A percentile compares a stretch with the other conserved stretches of the same genome.
Conservation (phyloP, 108 stramenopile genomes). For the Poteriospumella lacustris region DNA sequence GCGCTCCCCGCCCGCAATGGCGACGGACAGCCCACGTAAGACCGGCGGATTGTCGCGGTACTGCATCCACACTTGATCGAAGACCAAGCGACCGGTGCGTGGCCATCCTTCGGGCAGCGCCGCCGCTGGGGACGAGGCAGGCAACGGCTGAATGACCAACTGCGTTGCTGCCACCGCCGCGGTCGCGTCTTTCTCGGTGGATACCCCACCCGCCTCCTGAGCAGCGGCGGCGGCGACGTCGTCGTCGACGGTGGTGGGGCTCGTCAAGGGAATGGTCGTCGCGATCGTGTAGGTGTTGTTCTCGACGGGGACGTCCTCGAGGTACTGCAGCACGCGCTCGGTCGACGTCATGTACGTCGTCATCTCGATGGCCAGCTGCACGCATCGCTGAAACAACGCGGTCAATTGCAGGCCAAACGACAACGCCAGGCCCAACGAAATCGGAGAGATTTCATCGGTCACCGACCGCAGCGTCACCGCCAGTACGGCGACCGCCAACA, state of each 20-base stretch:
- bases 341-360: neutral
- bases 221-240: neutral
- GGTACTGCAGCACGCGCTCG: constrained; percentile 16
- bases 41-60: constrained; percentile 32
- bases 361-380: constrained; percentile 20
- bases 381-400: constrained; percentile 27
- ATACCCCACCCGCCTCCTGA: neutral
- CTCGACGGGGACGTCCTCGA: neutral
- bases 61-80: constrained; percentile 25
- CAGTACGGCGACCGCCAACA: neutral
- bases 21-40: constrained; percentile 38
- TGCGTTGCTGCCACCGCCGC: too few relatives aligned
- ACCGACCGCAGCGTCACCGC: neutral
- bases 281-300: neutral
- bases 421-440: constrained; percentile 14
- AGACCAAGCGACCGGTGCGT: neutral
- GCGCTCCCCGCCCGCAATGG: constrained; percentile 37
- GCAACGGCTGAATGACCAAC: too few relatives aligned
- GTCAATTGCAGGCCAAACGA: constrained; percentile 12
- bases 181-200: neutral
- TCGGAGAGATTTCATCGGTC: neutral
- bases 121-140: too few relatives aligned
- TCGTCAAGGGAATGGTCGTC: too few relatives aligned
- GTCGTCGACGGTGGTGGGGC: too few relatives aligned
- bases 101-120: neutral